Evolutionary conservation across 148 eudicot species (phyloP).

Genomic region (Gaultheria prostrata): DNA sequence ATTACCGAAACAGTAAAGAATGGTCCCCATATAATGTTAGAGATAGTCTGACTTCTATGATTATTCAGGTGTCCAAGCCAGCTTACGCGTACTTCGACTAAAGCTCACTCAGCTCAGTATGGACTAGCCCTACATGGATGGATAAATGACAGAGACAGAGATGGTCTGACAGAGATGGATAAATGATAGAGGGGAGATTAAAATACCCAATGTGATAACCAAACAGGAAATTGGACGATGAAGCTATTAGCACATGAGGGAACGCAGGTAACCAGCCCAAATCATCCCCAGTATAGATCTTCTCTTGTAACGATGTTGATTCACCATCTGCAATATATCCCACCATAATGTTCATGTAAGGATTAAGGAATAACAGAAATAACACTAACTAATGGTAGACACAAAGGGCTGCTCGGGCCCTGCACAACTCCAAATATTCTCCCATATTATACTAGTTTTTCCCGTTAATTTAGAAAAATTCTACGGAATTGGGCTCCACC

Average conservation of each 20-base stretch:
- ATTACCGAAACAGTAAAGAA: too few relatives aligned
- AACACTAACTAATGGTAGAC: background rate
- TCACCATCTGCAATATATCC: conserved; percentile 28
- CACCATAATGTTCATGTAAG: background rate
- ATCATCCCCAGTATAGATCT: conserved; percentile 30
- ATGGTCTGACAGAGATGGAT: background rate
- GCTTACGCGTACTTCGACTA: background rate
- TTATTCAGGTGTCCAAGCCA: too few relatives aligned
- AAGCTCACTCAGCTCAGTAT: background rate
- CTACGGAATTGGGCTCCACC: background rate
- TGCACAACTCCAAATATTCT: background rate
- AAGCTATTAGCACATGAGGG: conserved; percentile 65
- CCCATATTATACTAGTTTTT: background rate
- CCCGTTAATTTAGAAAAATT: background rate
- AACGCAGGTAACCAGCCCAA: conserved; percentile 74
- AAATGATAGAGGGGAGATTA: background rate
- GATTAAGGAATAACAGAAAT: background rate
- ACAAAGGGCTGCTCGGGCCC: background rate
- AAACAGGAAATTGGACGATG: conserved; percentile 79
- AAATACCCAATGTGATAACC: conserved; percentile 84
- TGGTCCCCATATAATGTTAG: too few relatives aligned
- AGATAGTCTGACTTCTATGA: too few relatives aligned
- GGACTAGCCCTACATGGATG: background rate
- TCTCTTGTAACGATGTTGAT: conserved; percentile 21
- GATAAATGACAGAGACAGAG: background rate